These are phyloP conservation scores for Fusarium drepaniforme DNA, from an alignment of 2,329 filamentous ascomycete genomes.

Conservation along the genomic window DNA sequence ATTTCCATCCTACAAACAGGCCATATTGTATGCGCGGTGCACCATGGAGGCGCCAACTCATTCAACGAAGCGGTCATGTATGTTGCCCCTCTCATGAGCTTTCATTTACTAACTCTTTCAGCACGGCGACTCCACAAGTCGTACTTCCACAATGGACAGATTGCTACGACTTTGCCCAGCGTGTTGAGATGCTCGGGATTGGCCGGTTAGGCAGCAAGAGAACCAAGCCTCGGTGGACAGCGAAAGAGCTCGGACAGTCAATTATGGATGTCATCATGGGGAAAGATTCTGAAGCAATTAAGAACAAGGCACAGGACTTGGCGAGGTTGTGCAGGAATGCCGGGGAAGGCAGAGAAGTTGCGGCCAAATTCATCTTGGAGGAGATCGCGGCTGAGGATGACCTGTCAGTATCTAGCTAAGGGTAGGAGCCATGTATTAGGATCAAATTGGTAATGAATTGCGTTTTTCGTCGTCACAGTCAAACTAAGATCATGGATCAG, in stretches of 20 bases:
- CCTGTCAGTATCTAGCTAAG: no score
- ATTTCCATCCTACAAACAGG: background rate
- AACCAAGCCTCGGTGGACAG: background rate
- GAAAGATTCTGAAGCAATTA: background rate
- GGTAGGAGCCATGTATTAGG: no score
- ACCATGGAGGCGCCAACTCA: background rate
- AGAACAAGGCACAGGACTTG: background rate
- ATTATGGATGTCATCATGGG: background rate
- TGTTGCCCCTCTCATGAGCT: background rate
- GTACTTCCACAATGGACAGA: background rate
- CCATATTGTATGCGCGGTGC: background rate
- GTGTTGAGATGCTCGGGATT: background rate
- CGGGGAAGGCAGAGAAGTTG: background rate
- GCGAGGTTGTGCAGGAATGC: background rate
- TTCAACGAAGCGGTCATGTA: background rate
- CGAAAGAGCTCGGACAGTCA: background rate
- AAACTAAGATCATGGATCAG: no score
- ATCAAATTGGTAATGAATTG: no score
- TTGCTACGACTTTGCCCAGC: background rate
- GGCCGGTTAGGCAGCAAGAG: background rate
- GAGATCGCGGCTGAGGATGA: background rate
- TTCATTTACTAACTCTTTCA: no score
- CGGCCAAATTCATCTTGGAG: background rate
- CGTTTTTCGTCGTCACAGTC: no score
- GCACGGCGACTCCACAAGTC: background rate